Conservation (phyloP, 768 basidiomycete species). For the Tephrocybe rancida region DNA sequence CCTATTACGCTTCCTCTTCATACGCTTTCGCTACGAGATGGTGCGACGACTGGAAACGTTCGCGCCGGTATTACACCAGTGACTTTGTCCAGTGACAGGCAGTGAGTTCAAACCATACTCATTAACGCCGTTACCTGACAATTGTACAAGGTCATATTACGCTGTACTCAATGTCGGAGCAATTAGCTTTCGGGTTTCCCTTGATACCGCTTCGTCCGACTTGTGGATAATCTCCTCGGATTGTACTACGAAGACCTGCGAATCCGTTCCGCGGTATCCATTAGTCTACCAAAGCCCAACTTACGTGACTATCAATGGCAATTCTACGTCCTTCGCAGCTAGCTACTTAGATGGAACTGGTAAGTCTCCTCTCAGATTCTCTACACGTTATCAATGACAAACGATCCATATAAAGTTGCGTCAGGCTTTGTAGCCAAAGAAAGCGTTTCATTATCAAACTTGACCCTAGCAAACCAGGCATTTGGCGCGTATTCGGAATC, state of each 20-base stretch:
- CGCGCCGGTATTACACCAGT: constrained; percentile 45
- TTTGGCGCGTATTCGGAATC: constrained; percentile 52
- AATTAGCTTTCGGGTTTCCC: constrained; percentile 65
- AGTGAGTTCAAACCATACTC: constrained; percentile 31
- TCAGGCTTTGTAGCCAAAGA: constrained; percentile 76
- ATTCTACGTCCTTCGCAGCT: constrained; percentile 59
- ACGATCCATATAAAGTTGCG: constrained; percentile 45
- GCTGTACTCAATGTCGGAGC: constrained; percentile 59
- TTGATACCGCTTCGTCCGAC: constrained; percentile 78
- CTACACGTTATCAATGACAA: neutral
- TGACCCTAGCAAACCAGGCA: constrained; percentile 61
- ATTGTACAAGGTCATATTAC: constrained; percentile 62
- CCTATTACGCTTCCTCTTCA: constrained; percentile 33
- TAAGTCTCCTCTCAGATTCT: constrained; percentile 33
- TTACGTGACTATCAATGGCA: constrained; percentile 61
- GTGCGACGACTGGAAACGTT: constrained; percentile 30
- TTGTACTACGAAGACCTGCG: constrained; percentile 60
- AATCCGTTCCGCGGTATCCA: constrained; percentile 68
- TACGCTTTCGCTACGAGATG: constrained; percentile 12
- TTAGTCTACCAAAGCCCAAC: constrained; percentile 66
- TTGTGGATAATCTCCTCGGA: constrained; percentile 70
- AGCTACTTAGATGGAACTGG: constrained; percentile 72
- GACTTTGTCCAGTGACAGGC: constrained; percentile 46
- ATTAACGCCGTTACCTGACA: constrained; percentile 8
- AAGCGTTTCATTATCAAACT: constrained; percentile 57